Evolutionary conservation across 345 rosid species (phyloP), one percentile per base, ranked within the genome.

Genomic region (Eucalyptus fibrosa): DNA sequence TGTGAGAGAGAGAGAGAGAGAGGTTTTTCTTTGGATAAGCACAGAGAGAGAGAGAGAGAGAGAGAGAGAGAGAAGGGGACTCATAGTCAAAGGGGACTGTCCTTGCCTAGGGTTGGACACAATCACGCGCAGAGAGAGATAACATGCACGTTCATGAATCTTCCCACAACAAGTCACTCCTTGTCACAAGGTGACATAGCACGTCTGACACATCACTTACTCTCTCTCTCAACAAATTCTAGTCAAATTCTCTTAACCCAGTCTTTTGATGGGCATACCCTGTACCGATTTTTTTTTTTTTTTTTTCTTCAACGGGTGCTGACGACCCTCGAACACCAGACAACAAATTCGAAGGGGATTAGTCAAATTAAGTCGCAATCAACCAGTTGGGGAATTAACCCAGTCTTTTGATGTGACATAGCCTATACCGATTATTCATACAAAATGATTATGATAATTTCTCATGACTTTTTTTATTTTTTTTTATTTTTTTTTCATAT

Each of bases 381-480:
- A 42, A 42, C 44, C 8, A 42, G 44, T 42, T 42, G 44, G 44
- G 8, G 44, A 42, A 42, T n/a, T n/a, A n/a, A n/a, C n/a, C n/a
- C n/a, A n/a, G n/a, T n/a, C n/a, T n/a, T n/a, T n/a, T n/a, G n/a
- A n/a, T n/a, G n/a, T n/a, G n/a, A n/a, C n/a, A n/a, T n/a, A n/a
- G n/a, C 24, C 24, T 53, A 5, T 53, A 8, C 56, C 23, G 23
- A 51, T 51, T 51, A 51, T 51, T 51, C 18, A 67, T 9, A 17
- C 80, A 67, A 17, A 10, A 51, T 34, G 81, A 69, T 8, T 69
- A 2, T 32, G 21, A 34, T 21, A 72, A 17, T 72, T 2, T 19
- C 8, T 72, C 82, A 0, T 1, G 24, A 34, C 3, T 12, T 5
- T 2, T 9, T 34, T 72, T 34, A 2, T 3, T 32, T 3, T 5